Percentiles rank a stretch among this genome's conserved stretches.
These are phyloP conservation scores for Ophiostoma sp. DNA, from an alignment of 2,329 filamentous ascomycete species.

Conservation along the genomic window DNA sequence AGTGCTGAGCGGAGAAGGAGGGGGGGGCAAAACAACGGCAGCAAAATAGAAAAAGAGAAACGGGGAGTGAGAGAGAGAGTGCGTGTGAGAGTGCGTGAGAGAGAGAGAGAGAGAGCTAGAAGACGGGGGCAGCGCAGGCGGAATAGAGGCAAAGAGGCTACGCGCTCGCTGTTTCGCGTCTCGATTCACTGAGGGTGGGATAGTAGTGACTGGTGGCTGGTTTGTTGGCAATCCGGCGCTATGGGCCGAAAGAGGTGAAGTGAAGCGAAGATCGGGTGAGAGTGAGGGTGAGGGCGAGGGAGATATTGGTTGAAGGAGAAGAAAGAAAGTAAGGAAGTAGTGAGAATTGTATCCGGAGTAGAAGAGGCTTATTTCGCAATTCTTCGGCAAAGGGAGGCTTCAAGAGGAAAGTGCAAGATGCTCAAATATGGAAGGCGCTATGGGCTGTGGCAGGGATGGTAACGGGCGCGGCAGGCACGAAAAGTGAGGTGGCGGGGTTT, in stretches of 20 bases:
- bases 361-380: not conserved
- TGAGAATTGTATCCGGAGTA: not conserved
- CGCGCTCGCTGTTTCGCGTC: conserved; percentile 23
- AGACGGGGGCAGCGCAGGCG: not conserved
- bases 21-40: not conserved
- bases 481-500: conserved; percentile 26
- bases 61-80: not conserved
- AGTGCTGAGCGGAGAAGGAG: not conserved
- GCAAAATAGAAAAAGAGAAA: conserved; percentile 10
- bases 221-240: not conserved
- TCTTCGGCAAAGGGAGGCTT: not conserved
- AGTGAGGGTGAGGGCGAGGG: not conserved
- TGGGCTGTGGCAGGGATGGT: conserved; percentile 5
- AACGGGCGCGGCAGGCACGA: conserved; percentile 16
- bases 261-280: not conserved
- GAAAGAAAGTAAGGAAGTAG: not conserved
- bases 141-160: conserved; percentile 16
- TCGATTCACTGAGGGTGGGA: conserved; percentile 2
- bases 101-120: not conserved
- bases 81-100: too few species aligned
- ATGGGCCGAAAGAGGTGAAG: not conserved
- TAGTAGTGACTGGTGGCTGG: not conserved
- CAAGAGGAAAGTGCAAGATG: not conserved
- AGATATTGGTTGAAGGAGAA: not conserved
- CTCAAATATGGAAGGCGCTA: not conserved